phyloP scores from a whole-genome alignment of 352 stramenopile genomes.

The Phytophthora idaei region DNA sequence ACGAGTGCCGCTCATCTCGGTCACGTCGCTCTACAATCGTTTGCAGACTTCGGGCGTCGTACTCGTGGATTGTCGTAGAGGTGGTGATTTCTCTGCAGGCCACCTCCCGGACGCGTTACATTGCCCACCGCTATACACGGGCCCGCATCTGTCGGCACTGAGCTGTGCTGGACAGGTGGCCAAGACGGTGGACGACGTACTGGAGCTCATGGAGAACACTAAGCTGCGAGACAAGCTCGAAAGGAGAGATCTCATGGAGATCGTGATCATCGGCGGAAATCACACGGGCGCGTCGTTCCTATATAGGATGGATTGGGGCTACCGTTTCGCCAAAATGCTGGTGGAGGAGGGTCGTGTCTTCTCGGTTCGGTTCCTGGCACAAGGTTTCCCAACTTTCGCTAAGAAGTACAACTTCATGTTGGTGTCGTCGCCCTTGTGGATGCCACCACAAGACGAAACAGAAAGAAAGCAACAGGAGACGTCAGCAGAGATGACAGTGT shows the following conservation, averaged over 20 bases:
- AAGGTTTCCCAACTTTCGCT: slow-evolving; percentile 67
- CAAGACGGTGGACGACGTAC: slow-evolving; percentile 61
- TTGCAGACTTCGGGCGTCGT: slow-evolving; percentile 73
- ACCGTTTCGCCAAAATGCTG: slow-evolving; percentile 68
- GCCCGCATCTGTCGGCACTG: slow-evolving; percentile 22
- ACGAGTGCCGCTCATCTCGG: slow-evolving; percentile 65
- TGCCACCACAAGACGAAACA: slow-evolving; percentile 4
- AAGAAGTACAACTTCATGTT: slow-evolving; percentile 79
- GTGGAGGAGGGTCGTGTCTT: slow-evolving; percentile 69
- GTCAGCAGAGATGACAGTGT: slow-evolving; percentile 1
- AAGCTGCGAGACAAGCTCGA: slow-evolving; percentile 52
- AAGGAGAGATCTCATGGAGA: slow-evolving; percentile 68
- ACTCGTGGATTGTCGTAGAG: slow-evolving; percentile 70
- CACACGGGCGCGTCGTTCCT: slow-evolving; percentile 53
- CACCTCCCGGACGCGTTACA: slow-evolving; percentile 63
- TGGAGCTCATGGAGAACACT: slow-evolving; percentile 41
- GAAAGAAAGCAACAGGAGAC: slow-evolving; percentile 12
- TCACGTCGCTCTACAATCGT: slow-evolving; percentile 73
- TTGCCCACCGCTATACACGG: slow-evolving; percentile 43
- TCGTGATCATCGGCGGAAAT: slow-evolving; percentile 71
- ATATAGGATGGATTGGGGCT: slow-evolving; percentile 71
- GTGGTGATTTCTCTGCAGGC: slow-evolving; percentile 43
- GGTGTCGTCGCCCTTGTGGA: slow-evolving; percentile 25
- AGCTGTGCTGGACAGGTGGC: slow-evolving; percentile 26
- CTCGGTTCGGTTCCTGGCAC: slow-evolving; percentile 71